A percentile compares a stretch with the other conserved stretches of the same genome.
Conservation (phyloP, 306 rosid species). For the Nissolia schottii region DNA sequence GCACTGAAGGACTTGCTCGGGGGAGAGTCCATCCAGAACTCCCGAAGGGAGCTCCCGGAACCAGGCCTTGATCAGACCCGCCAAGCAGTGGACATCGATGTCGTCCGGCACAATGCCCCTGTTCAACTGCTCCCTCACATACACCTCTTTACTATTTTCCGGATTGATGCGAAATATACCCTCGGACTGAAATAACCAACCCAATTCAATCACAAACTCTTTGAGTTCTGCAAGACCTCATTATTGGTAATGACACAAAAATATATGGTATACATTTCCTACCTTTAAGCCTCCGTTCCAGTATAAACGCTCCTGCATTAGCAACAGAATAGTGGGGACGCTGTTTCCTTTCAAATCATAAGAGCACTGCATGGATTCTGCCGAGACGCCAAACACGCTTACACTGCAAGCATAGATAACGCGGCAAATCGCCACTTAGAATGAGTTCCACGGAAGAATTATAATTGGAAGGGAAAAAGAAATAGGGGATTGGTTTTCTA, state of each 20-base stretch:
- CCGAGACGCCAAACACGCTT: constrained; percentile 88
- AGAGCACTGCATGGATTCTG: constrained; percentile 94
- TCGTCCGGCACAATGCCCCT: constrained; percentile 80
- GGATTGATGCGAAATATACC: constrained; percentile 94
- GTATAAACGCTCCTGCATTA: constrained; percentile 92
- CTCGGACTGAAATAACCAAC: constrained; percentile 60
- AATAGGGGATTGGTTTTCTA: not conserved
- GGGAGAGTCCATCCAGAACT: constrained; percentile 90
- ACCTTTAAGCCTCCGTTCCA: constrained; percentile 90
- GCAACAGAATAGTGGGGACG: constrained; percentile 79
- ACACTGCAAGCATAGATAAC: constrained; percentile 48
- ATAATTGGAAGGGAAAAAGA: not conserved
- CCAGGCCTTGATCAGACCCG: constrained; percentile 93
- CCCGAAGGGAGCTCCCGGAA: constrained; percentile 94
- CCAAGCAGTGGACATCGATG: constrained; percentile 88
- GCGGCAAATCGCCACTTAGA: constrained; percentile 15
- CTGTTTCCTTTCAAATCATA: constrained; percentile 88
- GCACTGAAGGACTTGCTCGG: constrained; percentile 86
- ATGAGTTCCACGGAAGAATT: not conserved
- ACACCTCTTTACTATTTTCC: constrained; percentile 85
- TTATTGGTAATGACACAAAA: not conserved
- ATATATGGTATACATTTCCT: not conserved
- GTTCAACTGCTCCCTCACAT: constrained; percentile 79
- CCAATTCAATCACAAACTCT: not conserved
- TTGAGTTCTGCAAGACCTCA: not conserved